Percentiles rank a stretch among this genome's conserved stretches.
phyloP scores from a whole-genome alignment of 2,329 filamentous ascomycete genomes.

The Pseudocercospora fijiensis region DNA sequence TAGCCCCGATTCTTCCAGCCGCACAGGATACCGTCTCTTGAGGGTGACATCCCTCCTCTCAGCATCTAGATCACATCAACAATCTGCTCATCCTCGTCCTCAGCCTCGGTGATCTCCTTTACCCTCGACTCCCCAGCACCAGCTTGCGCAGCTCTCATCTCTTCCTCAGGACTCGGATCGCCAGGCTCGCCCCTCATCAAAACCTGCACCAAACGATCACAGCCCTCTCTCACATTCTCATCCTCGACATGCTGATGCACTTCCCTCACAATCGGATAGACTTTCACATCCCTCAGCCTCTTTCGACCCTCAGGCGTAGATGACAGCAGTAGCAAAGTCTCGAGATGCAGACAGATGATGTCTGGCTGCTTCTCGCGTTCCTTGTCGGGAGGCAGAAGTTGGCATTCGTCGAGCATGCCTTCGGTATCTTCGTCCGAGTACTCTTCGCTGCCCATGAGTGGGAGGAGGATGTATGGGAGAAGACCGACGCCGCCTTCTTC shows the following conservation, averaged over 20 bases:
- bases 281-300: conserved; percentile 69
- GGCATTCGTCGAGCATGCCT: conserved; percentile 84
- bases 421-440: conserved; percentile 83
- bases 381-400: conserved; percentile 87
- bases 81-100: conserved; percentile 33
- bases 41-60: neutral
- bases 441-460: conserved; percentile 83
- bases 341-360: conserved; percentile 83
- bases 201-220: conserved; percentile 86
- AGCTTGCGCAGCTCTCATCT: conserved; percentile 33
- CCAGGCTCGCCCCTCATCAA: conserved; percentile 75
- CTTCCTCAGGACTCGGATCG: conserved; percentile 44
- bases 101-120: conserved; percentile 43
- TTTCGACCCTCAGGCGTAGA: conserved; percentile 75
- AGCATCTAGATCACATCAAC: conserved; percentile 25
- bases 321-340: conserved; percentile 80
- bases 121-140: conserved; percentile 39
- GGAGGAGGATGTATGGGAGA: conserved; percentile 82
- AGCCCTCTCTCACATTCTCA: conserved; percentile 77
- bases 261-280: conserved; percentile 88
- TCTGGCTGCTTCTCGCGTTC: conserved; percentile 71
- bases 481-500: conserved; percentile 72
- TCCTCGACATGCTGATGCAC: conserved; percentile 75
- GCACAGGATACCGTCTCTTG: neutral
- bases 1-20: neutral